These are phyloP conservation scores for Pelargonium cotyledonis DNA, from an alignment of 441 rosid species.

Conservation along the genomic window DNA sequence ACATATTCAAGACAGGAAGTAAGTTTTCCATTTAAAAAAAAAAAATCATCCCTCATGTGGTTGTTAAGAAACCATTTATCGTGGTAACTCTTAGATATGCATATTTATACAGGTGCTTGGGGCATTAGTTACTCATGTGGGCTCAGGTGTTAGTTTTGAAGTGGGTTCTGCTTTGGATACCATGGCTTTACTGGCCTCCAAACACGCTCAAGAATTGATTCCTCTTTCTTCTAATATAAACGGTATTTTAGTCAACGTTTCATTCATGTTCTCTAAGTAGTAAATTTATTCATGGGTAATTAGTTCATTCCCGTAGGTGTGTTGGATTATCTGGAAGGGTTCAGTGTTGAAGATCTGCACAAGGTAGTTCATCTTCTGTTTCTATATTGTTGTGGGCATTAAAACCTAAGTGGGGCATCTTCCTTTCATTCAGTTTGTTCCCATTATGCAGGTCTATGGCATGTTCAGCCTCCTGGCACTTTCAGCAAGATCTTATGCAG, in stretches of 20 bases:
- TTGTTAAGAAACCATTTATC: conserved; percentile 5
- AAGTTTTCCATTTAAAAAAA: conserved; percentile 17
- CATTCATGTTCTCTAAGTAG: conserved; percentile 10
- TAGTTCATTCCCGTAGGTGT: conserved; percentile 44
- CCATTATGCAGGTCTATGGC: conserved; percentile 61
- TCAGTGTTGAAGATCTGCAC: conserved; percentile 58
- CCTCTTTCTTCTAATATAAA: conserved; percentile 74
- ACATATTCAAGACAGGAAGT: conserved; percentile 75
- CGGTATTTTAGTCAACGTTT: conserved; percentile 34
- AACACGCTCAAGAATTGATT: conserved; percentile 50
- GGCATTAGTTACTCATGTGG: conserved; percentile 76
- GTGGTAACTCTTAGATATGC: not conserved
- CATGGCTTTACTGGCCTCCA: conserved; percentile 53
- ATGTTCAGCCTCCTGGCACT: conserved; percentile 62
- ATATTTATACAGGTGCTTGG: conserved; percentile 58
- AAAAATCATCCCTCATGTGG: conserved; percentile 1
- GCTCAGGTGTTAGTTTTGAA: conserved; percentile 66
- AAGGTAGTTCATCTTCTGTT: conserved; percentile 39
- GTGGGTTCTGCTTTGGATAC: conserved; percentile 68
- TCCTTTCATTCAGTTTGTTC: conserved; percentile 16
- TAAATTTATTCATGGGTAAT: conserved; percentile 10
- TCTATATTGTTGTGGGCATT: conserved; percentile 8
- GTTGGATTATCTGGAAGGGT: conserved; percentile 87
- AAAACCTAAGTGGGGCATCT: conserved; percentile 17
- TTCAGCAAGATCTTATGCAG: conserved; percentile 38